Percentiles rank a stretch among this genome's conserved stretches.
These are phyloP conservation scores for Leccinum sublutescens DNA, from an alignment of 768 basidiomycete species.

Conservation along the genomic window DNA sequence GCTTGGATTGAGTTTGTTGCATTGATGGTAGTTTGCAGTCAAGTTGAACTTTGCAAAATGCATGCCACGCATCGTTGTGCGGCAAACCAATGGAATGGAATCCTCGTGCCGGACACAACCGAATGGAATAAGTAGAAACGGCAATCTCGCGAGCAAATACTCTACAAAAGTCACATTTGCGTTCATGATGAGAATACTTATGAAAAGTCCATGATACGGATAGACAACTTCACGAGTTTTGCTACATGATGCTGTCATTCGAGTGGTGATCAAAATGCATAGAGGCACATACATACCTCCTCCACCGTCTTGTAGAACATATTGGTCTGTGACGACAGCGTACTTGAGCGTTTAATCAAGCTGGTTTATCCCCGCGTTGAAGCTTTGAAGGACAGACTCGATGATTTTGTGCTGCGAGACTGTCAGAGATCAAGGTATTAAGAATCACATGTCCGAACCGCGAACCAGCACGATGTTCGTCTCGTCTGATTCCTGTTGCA, in stretches of 20 bases:
- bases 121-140: neutral
- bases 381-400: conserved; percentile 93
- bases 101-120: neutral
- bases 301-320: conserved; percentile 99
- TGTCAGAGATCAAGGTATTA: neutral
- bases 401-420: conserved; percentile 91
- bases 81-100: conserved; percentile 4
- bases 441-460: conserved; percentile 9
- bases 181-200: conserved; percentile 15
- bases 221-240: conserved; percentile 88
- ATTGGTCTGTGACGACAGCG: conserved; percentile 87
- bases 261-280: neutral
- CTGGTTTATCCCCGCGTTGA: conserved; percentile 95
- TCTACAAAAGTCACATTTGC: neutral
- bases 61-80: neutral
- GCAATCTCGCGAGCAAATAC: neutral
- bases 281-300: conserved; percentile 61
- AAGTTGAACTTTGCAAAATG: neutral
- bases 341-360: conserved; percentile 89
- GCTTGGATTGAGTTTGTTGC: neutral
- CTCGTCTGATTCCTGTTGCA: conserved; percentile 97
- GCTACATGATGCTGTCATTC: conserved; percentile 43
- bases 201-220: conserved; percentile 55
- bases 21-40: conserved; percentile 1
- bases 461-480: conserved; percentile 78